phyloP scores from a whole-genome alignment of 73 alveolate genomes.

The Blepharisma japonicum region DNA sequence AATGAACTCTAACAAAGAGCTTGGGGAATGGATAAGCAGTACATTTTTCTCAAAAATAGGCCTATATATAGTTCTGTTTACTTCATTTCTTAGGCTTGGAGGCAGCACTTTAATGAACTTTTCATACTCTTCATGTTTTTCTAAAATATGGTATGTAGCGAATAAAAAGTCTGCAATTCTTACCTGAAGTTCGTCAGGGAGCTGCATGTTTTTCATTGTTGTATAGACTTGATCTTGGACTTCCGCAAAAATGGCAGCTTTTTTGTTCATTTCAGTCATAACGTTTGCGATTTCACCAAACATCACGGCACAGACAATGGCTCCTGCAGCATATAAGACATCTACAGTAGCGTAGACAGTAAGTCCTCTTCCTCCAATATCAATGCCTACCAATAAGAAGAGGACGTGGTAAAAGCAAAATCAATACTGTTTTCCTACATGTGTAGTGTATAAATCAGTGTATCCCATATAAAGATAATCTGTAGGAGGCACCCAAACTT shows the following conservation, averaged over 20 bases:
- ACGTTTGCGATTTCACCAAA: slow-evolving; percentile 62
- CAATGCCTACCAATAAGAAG: slow-evolving; percentile 46
- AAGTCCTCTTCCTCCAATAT: slow-evolving; percentile 48
- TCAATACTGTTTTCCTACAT: slow-evolving; percentile 32
- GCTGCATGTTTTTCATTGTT: slow-evolving; percentile 55
- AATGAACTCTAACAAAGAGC: not conserved
- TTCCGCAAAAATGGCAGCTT: slow-evolving; percentile 35
- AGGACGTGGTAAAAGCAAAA: slow-evolving; percentile 42
- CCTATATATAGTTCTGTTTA: not conserved
- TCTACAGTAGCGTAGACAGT: slow-evolving; percentile 35
- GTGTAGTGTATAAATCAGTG: not conserved
- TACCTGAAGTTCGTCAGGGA: slow-evolving; percentile 35
- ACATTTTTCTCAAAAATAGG: not conserved
- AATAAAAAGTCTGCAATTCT: slow-evolving; percentile 43
- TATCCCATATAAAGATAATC: not conserved
- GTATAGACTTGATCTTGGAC: slow-evolving; percentile 37
- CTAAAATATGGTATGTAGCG: slow-evolving; percentile 45
- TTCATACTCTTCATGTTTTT: slow-evolving; percentile 47
- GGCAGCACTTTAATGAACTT: slow-evolving; percentile 45
- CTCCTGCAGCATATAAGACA: slow-evolving; percentile 45
- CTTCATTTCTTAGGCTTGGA: slow-evolving; percentile 32
- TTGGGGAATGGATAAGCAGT: not conserved
- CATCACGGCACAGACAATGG: slow-evolving; percentile 53
- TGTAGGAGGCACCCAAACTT: slow-evolving; percentile 30
- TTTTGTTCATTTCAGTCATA: slow-evolving; percentile 31